Base-by-base conservation (phyloP, 225 moss, liverwort and hornwort genomes). In the Rhytidiadelphus loreus region DNA sequence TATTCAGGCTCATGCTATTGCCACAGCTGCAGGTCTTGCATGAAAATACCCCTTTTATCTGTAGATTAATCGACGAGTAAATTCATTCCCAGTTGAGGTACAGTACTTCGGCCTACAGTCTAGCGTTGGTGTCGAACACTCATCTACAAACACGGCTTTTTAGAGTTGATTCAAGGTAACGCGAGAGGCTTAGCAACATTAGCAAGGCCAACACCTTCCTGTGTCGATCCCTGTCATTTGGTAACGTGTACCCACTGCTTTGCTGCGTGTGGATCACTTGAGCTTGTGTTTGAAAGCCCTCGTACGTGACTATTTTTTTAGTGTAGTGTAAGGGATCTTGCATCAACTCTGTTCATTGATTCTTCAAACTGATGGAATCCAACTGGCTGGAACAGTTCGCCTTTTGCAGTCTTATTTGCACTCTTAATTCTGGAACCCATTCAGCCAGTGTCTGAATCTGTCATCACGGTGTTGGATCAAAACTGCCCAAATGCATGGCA, bases 1-100 rank as follows among this genome's bases (percentile, higher is more conserved):
- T 41, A 84, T 95, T 69, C 95, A 94, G 92, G 91, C 94, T 60
- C 95, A 95, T 87, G 93, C 94, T 61, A 91, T 95, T 87, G 94
- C 94, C 65, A 93, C 91, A 48, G 90, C 92, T 88, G 94, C 92
- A 43, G 93, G 94, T 84, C 87, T 94, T 89, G 94, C 93, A 86
- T 95, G 83, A 93, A 84, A 65, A 22, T n/a, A 59, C 52, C 30
- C 58, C 52, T 78, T 37, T 32, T 53, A 37, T n/a, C 62, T 90
- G 70, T 84, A 86, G 83, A 89, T 80, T 26, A 79, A 85, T 81
- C 80, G 86, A 83, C 69, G 83, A 90, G 81, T 19, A 86, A 71
- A 75, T 81, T 81, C 77, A 29, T 88, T 90, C 74, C 75, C 86
- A 65, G 85, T 82, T 91, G 74, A 89, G 81, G 58, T 41, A 60